These are phyloP conservation scores for Lactarius quietus DNA, from an alignment of 768 basidiomycete species.

Conservation along the genomic window DNA sequence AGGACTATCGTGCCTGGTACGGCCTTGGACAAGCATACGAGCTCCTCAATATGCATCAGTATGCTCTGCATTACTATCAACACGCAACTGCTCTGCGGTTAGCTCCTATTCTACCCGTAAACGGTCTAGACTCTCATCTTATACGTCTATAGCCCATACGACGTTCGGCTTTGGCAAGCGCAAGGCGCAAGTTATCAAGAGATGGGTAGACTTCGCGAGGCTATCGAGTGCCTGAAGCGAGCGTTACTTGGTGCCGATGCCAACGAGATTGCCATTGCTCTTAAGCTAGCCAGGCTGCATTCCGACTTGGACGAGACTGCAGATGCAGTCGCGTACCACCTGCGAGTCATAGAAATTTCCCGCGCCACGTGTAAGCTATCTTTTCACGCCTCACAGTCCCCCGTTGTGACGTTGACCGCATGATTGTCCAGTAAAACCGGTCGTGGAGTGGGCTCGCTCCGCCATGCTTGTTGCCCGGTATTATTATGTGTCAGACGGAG, in stretches of 20 bases:
- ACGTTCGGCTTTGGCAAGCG: slow-evolving; percentile 94
- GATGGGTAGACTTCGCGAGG: slow-evolving; percentile 83
- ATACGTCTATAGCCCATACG: slow-evolving; percentile 68
- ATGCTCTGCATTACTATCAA: slow-evolving; percentile 95
- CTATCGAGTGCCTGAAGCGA: slow-evolving; percentile 87
- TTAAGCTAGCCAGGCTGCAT: slow-evolving; percentile 73
- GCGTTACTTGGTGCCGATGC: slow-evolving; percentile 81
- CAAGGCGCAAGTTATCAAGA: slow-evolving; percentile 93
- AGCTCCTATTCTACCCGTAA: slow-evolving; percentile 19
- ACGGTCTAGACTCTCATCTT: not conserved
- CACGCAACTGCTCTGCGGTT: slow-evolving; percentile 90
- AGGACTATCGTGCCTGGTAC: slow-evolving; percentile 98
- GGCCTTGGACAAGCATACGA: slow-evolving; percentile 98
- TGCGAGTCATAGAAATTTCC: slow-evolving; percentile 71
- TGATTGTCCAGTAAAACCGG: slow-evolving; percentile 51
- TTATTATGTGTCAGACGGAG: slow-evolving; percentile 58
- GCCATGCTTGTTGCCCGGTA: slow-evolving; percentile 80
- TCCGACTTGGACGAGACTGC: slow-evolving; percentile 59
- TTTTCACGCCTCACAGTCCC: slow-evolving; percentile 11
- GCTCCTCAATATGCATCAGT: slow-evolving; percentile 93
- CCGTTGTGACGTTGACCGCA: slow-evolving; percentile 24
- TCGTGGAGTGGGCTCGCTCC: slow-evolving; percentile 81
- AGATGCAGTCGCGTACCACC: slow-evolving; percentile 77
- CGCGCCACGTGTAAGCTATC: slow-evolving; percentile 51
- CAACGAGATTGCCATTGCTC: slow-evolving; percentile 66